Base-by-base conservation (phyloP, 2,329 filamentous ascomycete genomes). In the Xylariaceae sp. region DNA sequence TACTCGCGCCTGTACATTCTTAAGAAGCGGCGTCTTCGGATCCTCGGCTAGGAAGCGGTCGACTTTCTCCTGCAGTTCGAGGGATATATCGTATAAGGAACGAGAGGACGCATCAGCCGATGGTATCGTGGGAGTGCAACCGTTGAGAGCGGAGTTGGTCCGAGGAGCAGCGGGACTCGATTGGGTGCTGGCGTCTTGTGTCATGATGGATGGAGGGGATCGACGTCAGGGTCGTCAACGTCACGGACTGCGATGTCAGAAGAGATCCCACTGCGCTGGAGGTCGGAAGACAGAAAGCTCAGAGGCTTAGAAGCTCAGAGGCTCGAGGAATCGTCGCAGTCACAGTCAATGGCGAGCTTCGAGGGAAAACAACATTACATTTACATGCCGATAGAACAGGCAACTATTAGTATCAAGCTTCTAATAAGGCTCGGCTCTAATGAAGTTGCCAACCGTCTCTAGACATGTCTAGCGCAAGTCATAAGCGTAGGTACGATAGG, bases 1-100 rank as follows among this genome's bases (percentile, higher is more conserved):
- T 51, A 89, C 88, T 77, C 94, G 92, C 59, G 77, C 75, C 75
- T 97, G 92, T 34, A 92, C 84, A 57, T 78, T 79, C 66, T 76
- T 78, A 59, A 92, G 75, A 50, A 83, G 74, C 60, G 49, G n/a
- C 1, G 83, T 77, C 37, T 83, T 74, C 64, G 85, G 80, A 51
- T 77, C 77, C 45, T 62, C 53, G 39, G 61, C 63, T 57, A 95
- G 78, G 70, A 96, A 92, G 23, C 79, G 77, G 53, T 82, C 76
- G 61, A 95, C 77, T 72, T 83, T 82, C 62, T 74, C 74, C 66
- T 85, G 80, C 63, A 89, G 77, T 65, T 78, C 60, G 48, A 61
- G 57, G 51, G 62, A 68, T 39, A 62, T 48, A 54, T 62, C 59
- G 55, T 60, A 53, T 55, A 68, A 51, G 55, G 62, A 59, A 51